Percentiles rank a stretch among this genome's conserved stretches.
phyloP scores from a whole-genome alignment of 148 eudicot genomes.

The Simmondsia chinensis region DNA sequence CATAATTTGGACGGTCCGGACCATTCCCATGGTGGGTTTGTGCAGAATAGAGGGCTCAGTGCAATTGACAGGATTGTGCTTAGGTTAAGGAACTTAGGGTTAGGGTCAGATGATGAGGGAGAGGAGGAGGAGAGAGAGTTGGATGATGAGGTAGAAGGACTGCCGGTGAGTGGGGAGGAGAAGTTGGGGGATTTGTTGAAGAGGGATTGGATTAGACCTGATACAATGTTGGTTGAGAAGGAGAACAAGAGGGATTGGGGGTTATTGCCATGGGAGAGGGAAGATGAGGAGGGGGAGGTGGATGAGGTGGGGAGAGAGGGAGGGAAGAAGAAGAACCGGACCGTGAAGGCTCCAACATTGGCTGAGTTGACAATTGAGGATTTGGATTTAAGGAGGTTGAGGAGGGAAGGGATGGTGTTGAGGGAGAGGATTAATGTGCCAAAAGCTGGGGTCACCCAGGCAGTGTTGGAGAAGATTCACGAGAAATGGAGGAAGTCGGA shows the following conservation, averaged over 20 bases:
- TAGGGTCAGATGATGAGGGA: slow-evolving; percentile 58
- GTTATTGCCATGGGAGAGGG: slow-evolving; percentile 86
- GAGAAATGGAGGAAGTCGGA: slow-evolving; percentile 77
- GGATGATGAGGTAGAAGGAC: slow-evolving; percentile 8
- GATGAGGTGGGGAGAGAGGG: slow-evolving; percentile 15
- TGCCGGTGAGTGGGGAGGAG: slow-evolving; percentile 31
- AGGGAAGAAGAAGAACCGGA: slow-evolving; percentile 27
- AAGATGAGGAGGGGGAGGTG: slow-evolving; percentile 17
- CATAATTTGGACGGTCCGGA: not conserved
- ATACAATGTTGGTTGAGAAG: slow-evolving; percentile 49
- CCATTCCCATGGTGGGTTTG: slow-evolving; percentile 3
- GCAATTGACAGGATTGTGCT: slow-evolving; percentile 83
- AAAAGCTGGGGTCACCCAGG: slow-evolving; percentile 81
- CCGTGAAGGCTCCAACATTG: slow-evolving; percentile 53
- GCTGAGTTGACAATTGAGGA: slow-evolving; percentile 88
- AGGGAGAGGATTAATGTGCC: slow-evolving; percentile 84
- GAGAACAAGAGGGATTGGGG: slow-evolving; percentile 28
- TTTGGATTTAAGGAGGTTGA: slow-evolving; percentile 78
- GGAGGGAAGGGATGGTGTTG: slow-evolving; percentile 72
- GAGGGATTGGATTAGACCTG: slow-evolving; percentile 90
- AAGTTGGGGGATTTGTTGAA: slow-evolving; percentile 82
- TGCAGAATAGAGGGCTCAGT: slow-evolving; percentile 18
- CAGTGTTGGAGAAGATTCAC: slow-evolving; percentile 83
- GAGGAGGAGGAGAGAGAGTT: slow-evolving; percentile 19
- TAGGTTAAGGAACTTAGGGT: slow-evolving; percentile 61